A percentile compares a stretch with the other conserved stretches of the same genome.
Evolutionary conservation across 176 grass and related monocot genomes (phyloP).

Genomic region (Triticum monococcum): DNA sequence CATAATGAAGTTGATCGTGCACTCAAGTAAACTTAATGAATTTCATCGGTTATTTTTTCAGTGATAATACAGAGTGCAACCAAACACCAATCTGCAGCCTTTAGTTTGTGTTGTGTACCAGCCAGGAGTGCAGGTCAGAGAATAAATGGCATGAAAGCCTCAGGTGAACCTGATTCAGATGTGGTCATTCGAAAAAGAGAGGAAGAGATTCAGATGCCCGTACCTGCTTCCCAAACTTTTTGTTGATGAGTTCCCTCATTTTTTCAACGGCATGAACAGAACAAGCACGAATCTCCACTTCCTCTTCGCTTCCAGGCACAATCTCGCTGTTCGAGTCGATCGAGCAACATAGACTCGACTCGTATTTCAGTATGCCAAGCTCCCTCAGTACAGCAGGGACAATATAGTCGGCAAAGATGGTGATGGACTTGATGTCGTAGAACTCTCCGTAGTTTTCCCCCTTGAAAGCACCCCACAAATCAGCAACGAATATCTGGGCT

Average conservation of each 20-base stretch:
- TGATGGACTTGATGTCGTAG: slow-evolving; percentile 67
- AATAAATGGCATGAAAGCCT: slow-evolving; percentile 18
- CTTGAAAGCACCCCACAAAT: slow-evolving; percentile 96
- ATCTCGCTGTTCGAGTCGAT: slow-evolving; percentile 80
- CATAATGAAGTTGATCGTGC: not conserved
- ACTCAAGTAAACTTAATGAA: not conserved
- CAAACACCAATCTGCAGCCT: not conserved
- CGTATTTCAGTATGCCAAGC: slow-evolving; percentile 87
- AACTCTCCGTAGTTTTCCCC: slow-evolving; percentile 72
- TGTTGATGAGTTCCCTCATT: slow-evolving; percentile 78
- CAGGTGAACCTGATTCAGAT: slow-evolving; percentile 18
- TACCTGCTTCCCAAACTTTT: slow-evolving; percentile 89
- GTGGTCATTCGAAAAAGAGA: not conserved
- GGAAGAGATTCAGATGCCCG: slow-evolving; percentile 10
- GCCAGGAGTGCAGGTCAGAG: not conserved
- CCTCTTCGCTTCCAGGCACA: slow-evolving; percentile 79
- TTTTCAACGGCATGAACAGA: slow-evolving; percentile 89
- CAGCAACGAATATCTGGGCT: slow-evolving; percentile 93
- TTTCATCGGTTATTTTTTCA: not conserved
- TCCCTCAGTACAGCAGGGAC: slow-evolving; percentile 82
- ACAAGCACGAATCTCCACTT: slow-evolving; percentile 88
- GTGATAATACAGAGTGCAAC: not conserved
- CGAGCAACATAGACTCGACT: slow-evolving; percentile 51
- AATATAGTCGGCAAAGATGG: slow-evolving; percentile 94
- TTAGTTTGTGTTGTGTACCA: not conserved